Percentiles rank a stretch among this genome's conserved stretches.
phyloP scores from a whole-genome alignment of 805 yeast species.

The Blastobotrys mokoenaii region DNA sequence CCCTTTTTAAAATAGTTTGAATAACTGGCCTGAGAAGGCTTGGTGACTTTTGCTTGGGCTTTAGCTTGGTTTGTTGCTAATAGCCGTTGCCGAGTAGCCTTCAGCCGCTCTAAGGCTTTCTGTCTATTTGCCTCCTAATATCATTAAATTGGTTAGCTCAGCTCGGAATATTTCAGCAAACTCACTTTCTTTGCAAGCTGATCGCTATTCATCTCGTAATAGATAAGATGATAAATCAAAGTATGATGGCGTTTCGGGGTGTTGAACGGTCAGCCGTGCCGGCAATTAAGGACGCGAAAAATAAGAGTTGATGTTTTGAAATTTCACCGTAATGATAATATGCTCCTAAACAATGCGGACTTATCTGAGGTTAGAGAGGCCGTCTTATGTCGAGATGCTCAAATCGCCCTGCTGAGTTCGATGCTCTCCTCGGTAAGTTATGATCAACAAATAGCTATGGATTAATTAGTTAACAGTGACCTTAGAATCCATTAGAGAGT shows the following conservation, averaged over 20 bases:
- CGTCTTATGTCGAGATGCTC: slow-evolving; percentile 11
- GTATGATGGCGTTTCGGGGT: neutral
- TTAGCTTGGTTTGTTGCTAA: neutral
- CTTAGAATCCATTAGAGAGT: slow-evolving; percentile 9
- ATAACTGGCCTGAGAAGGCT: too few species aligned
- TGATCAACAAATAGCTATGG: too few species aligned
- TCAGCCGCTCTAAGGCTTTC: slow-evolving; percentile 16
- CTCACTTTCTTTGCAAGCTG: slow-evolving; percentile 1
- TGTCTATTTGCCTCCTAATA: slow-evolving; percentile 14
- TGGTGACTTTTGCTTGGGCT: neutral
- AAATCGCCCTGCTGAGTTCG: slow-evolving; percentile 14
- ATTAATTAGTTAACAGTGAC: too few species aligned
- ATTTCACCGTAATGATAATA: neutral
- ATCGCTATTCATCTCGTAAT: neutral
- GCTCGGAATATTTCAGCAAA: neutral
- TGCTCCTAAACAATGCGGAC: neutral
- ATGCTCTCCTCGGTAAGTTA: slow-evolving; percentile 13
- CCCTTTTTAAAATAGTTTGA: too few species aligned
- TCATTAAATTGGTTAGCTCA: neutral
- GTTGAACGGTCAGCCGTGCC: neutral
- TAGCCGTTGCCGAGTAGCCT: slow-evolving; percentile 19
- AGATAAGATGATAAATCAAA: neutral
- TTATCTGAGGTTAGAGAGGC: neutral
- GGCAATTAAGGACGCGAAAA: too few species aligned
- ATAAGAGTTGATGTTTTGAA: neutral